These are phyloP conservation scores for Phytophthora meadii DNA, from an alignment of 352 stramenopile genomes.

Conservation along the genomic window DNA sequence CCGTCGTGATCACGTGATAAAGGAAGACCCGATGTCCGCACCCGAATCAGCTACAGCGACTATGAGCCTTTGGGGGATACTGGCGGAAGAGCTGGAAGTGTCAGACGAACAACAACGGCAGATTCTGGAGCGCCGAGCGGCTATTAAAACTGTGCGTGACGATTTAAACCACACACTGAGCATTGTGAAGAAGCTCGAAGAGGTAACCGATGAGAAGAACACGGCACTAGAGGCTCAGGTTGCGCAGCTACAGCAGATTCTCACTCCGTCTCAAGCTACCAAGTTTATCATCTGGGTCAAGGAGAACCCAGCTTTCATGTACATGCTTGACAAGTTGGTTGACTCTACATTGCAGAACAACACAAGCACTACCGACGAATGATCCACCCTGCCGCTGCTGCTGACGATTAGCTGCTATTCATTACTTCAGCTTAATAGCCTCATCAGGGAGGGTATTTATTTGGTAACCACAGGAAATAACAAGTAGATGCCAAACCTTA, in stretches of 20 bases:
- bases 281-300: slow-evolving; percentile 91
- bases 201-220: slow-evolving; percentile 83
- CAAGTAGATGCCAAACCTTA: not conserved
- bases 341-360: slow-evolving; percentile 61
- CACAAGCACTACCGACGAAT: slow-evolving; percentile 28
- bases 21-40: slow-evolving; percentile 59
- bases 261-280: slow-evolving; percentile 78
- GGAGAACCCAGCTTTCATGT: slow-evolving; percentile 87
- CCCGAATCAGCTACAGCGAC: slow-evolving; percentile 57
- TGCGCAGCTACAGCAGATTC: slow-evolving; percentile 70
- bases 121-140: slow-evolving; percentile 61
- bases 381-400: slow-evolving; percentile 1
- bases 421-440: slow-evolving; percentile 13
- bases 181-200: slow-evolving; percentile 73
- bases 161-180: slow-evolving; percentile 76
- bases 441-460: slow-evolving; percentile 30
- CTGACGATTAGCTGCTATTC: slow-evolving; percentile 1
- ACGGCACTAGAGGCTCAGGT: slow-evolving; percentile 77
- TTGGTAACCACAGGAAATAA: slow-evolving; percentile 8
- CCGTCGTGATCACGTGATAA: slow-evolving; percentile 63
- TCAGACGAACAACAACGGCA: slow-evolving; percentile 72
- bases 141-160: slow-evolving; percentile 72
- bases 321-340: slow-evolving; percentile 86
- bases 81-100: slow-evolving; percentile 75
- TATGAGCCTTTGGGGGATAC: slow-evolving; percentile 76